Evolutionary conservation across 129 eudicot genomes (phyloP).

Genomic region (carrot (Daucus carota)): DNA sequence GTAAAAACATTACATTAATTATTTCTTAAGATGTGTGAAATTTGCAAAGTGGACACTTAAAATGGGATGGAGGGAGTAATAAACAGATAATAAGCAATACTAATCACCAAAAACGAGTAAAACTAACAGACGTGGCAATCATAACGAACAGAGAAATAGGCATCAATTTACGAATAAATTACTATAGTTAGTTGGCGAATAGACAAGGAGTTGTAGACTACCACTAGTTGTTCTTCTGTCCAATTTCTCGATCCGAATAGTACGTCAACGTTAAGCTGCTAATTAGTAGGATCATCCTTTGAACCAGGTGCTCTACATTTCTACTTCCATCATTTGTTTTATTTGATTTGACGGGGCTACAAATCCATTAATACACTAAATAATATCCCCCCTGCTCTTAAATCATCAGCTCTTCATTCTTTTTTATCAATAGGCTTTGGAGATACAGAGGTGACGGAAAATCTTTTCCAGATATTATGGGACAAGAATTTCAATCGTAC

Average conservation of each 20-base stretch:
- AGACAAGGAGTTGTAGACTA: not conserved
- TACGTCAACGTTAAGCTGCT: not conserved
- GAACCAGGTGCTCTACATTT: not conserved
- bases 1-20: too few relatives aligned
- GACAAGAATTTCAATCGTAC: not conserved
- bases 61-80: too few relatives aligned
- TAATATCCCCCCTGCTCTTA: not conserved
- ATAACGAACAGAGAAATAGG: not conserved
- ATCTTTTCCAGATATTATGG: not conserved
- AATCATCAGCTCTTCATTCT: not conserved
- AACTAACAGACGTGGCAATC: not conserved
- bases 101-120: not conserved
- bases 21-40: too few relatives aligned
- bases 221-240: not conserved
- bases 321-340: not conserved
- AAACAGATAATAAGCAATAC: too few relatives aligned
- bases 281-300: slow-evolving; percentile 9
- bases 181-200: not conserved
- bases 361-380: not conserved
- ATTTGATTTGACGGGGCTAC: not conserved
- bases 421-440: not conserved
- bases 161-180: not conserved
- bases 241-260: slow-evolving; percentile 9
- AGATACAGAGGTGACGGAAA: slow-evolving; percentile 1
- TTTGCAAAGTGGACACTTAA: too few relatives aligned